These are phyloP conservation scores for Dendrostoma leiphaemia DNA, from an alignment of 2,329 filamentous ascomycete genomes.

Conservation along the genomic window DNA sequence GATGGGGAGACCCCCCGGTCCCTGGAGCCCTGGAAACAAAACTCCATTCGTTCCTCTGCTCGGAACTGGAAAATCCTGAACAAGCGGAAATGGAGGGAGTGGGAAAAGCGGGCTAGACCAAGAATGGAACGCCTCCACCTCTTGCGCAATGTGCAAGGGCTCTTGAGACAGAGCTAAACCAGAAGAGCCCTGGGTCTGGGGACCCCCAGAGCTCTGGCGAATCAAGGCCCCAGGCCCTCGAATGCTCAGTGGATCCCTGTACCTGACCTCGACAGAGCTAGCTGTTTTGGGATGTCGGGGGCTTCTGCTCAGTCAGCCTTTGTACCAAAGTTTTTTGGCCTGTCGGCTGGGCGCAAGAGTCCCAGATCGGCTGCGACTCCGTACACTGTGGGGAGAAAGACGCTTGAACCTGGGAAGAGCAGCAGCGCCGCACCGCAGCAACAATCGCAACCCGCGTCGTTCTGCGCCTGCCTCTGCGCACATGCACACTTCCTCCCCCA, in stretches of 20 bases:
- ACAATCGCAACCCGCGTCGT: slow-evolving; percentile 19
- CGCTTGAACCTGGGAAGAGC: background rate
- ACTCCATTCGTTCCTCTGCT: too few relatives aligned
- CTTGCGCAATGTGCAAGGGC: background rate
- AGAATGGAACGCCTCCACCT: background rate
- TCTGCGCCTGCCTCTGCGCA: background rate
- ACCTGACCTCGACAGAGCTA: background rate
- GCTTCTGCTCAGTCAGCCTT: slow-evolving; percentile 1
- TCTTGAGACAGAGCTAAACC: slow-evolving; percentile 7
- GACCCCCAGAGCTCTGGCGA: background rate
- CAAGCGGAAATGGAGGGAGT: background rate
- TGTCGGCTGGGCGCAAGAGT: background rate
- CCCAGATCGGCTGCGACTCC: background rate
- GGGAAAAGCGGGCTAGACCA: background rate
- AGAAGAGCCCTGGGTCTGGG: slow-evolving; percentile 1
- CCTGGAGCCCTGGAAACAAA: too few relatives aligned
- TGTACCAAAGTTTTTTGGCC: background rate
- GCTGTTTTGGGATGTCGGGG: background rate
- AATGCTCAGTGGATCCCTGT: background rate
- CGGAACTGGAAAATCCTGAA: slow-evolving; percentile 5
- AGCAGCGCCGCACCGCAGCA: slow-evolving; percentile 13
- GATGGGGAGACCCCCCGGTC: too few relatives aligned
- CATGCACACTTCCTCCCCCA: slow-evolving; percentile 7
- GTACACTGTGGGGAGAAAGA: slow-evolving; percentile 4
- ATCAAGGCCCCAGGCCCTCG: background rate